These are phyloP conservation scores for Litchi chinensis DNA, from an alignment of 345 rosid genomes.

Conservation along the genomic window DNA sequence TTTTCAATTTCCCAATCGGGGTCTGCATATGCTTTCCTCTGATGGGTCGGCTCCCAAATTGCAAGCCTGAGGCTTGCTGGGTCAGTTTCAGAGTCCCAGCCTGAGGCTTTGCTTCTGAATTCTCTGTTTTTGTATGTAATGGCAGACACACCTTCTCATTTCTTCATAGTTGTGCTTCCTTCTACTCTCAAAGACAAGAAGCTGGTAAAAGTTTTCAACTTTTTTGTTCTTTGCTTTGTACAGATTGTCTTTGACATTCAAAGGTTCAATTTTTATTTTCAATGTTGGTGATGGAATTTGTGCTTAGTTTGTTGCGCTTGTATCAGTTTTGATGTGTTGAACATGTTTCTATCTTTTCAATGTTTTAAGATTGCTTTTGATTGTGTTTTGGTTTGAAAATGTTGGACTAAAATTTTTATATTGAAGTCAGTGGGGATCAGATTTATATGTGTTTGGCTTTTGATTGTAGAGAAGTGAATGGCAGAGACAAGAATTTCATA, in stretches of 20 bases:
- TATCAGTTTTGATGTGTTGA: not conserved
- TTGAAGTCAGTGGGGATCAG: not conserved
- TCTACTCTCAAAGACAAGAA: slow-evolving; percentile 3
- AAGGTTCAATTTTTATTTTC: not conserved
- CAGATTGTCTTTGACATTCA: not conserved
- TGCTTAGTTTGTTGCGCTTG: not conserved
- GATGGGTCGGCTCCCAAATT: not conserved
- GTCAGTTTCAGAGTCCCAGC: not conserved
- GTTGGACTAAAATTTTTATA: too few relatives aligned
- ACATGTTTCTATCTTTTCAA: not conserved
- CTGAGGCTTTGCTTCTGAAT: not conserved
- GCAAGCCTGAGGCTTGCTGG: not conserved
- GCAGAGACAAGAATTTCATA: not conserved
- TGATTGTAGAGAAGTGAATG: not conserved
- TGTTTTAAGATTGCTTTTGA: too few relatives aligned
- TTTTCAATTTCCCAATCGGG: not conserved
- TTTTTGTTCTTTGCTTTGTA: too few relatives aligned
- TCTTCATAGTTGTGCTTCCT: not conserved
- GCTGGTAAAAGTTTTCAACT: not conserved
- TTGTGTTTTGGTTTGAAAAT: too few relatives aligned
- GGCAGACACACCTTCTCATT: slow-evolving; percentile 1
- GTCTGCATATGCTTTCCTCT: not conserved
- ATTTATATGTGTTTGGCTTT: too few relatives aligned
- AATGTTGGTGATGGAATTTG: not conserved
- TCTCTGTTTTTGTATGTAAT: not conserved